These are phyloP conservation scores for Candida insectorum DNA, from an alignment of 805 yeast species.

Conservation along the genomic window DNA sequence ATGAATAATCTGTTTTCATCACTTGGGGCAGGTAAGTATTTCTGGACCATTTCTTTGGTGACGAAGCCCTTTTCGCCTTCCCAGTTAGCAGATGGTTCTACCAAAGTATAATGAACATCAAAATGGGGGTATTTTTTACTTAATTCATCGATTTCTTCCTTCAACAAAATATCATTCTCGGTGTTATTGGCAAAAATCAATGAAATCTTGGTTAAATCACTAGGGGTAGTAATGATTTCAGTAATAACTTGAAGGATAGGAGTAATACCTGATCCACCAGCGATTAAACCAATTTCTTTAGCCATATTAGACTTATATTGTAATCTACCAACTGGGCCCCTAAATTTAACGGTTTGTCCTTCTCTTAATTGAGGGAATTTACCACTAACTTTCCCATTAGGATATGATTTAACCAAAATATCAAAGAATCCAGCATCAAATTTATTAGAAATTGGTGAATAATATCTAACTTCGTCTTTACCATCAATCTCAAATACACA, in stretches of 20 bases:
- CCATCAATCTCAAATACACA: conserved; percentile 50
- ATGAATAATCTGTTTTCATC: conserved; percentile 55
- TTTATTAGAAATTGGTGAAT: conserved; percentile 72
- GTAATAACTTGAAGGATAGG: conserved; percentile 83
- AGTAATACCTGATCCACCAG: conserved; percentile 89
- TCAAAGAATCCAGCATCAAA: conserved; percentile 74
- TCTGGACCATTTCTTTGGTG: conserved; percentile 52
- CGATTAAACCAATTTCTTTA: conserved; percentile 62
- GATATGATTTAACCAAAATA: conserved; percentile 71
- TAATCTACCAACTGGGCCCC: conserved; percentile 79
- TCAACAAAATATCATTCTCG: conserved; percentile 70
- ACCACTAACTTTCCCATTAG: conserved; percentile 66
- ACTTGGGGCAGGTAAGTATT: conserved; percentile 50
- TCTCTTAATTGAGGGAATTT: conserved; percentile 60
- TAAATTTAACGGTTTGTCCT: conserved; percentile 66
- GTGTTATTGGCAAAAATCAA: conserved; percentile 73
- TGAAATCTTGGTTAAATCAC: conserved; percentile 57
- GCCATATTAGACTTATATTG: conserved; percentile 56
- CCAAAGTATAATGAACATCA: conserved; percentile 55
- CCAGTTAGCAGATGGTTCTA: conserved; percentile 48
- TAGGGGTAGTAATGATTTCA: conserved; percentile 64
- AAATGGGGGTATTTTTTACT: conserved; percentile 61
- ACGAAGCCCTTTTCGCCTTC: conserved; percentile 57
- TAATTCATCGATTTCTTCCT: conserved; percentile 69
- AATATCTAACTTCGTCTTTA: conserved; percentile 58